phyloP scores from a whole-genome alignment of 2,329 filamentous ascomycete species.

The Raffaelea ambrosiae region DNA sequence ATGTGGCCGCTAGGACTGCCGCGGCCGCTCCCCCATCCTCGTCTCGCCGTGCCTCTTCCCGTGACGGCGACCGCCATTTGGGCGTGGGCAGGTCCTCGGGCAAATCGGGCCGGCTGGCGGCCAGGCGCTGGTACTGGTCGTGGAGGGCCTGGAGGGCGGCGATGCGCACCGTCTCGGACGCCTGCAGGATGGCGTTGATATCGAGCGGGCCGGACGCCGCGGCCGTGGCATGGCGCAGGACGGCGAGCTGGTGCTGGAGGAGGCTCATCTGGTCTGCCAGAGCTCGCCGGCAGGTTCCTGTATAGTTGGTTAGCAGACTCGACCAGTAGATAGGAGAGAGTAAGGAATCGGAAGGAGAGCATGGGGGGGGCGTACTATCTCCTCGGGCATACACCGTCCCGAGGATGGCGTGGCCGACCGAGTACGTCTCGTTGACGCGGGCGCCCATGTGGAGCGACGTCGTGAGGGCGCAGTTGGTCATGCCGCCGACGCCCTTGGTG shows the following conservation, averaged over 20 bases:
- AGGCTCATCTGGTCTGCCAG: constrained; percentile 19
- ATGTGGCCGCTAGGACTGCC: no score
- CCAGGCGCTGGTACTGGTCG: constrained; percentile 27
- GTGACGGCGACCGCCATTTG: no score
- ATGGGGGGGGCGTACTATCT: constrained; percentile 19
- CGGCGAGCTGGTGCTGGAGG: constrained; percentile 18
- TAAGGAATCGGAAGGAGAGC: not conserved
- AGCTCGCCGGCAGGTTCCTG: constrained; percentile 20
- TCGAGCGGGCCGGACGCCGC: constrained; percentile 18
- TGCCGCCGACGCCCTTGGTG: not conserved
- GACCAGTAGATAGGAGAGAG: not conserved
- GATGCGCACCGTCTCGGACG: constrained; percentile 25
- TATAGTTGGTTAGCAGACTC: not conserved
- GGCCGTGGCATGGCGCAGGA: constrained; percentile 16
- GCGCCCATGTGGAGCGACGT: constrained; percentile 24
- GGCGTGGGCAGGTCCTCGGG: constrained; percentile 21
- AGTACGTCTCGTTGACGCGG: constrained; percentile 23
- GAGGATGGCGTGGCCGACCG: constrained; percentile 23
- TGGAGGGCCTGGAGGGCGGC: constrained; percentile 23
- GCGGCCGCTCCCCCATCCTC: no score
- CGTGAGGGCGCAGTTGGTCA: constrained; percentile 21
- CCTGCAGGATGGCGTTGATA: constrained; percentile 22
- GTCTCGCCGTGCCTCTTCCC: no score
- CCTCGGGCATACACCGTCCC: constrained; percentile 25
- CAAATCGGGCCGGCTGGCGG: constrained; percentile 18